Conservation (phyloP, 495 filamentous ascomycete species). For the Mytilinidion resinicola region DNA sequence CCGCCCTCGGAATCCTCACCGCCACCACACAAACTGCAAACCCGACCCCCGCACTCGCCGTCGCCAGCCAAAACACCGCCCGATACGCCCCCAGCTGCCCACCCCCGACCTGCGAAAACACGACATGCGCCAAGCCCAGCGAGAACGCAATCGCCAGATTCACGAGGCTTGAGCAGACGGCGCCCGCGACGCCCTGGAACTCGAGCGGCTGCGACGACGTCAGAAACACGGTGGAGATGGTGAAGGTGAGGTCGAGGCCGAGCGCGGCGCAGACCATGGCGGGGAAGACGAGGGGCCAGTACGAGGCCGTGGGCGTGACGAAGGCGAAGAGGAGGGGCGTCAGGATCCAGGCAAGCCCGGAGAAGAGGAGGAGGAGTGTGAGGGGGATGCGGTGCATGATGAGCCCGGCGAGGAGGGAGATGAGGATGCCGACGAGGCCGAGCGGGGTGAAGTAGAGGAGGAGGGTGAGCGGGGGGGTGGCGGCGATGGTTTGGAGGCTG, state of each 20-base stretch:
- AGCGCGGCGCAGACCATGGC: constrained; percentile 76
- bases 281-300: constrained; percentile 73
- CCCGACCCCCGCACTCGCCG: not conserved
- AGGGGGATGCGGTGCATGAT: constrained; percentile 66
- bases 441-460: constrained; percentile 76
- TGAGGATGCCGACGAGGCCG: constrained; percentile 64
- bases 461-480: constrained; percentile 58
- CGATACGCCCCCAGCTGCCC: not conserved
- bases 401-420: constrained; percentile 64
- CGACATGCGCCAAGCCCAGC: not conserved
- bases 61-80: not conserved
- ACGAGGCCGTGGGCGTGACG: constrained; percentile 49
- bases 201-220: not conserved
- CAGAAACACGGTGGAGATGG: constrained; percentile 71
- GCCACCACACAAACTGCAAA: not conserved
- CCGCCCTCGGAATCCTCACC: not conserved
- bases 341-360: constrained; percentile 57
- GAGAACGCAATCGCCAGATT: not conserved
- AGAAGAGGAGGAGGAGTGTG: constrained; percentile 47
- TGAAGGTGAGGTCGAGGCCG: constrained; percentile 79
- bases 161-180: not conserved
- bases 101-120: not conserved
- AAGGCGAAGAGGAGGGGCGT: constrained; percentile 66
- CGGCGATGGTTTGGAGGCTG: constrained; percentile 62
- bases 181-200: not conserved